phyloP scores from a whole-genome alignment of 2,329 filamentous ascomycete genomes.

The Penicillium oxalicum region DNA sequence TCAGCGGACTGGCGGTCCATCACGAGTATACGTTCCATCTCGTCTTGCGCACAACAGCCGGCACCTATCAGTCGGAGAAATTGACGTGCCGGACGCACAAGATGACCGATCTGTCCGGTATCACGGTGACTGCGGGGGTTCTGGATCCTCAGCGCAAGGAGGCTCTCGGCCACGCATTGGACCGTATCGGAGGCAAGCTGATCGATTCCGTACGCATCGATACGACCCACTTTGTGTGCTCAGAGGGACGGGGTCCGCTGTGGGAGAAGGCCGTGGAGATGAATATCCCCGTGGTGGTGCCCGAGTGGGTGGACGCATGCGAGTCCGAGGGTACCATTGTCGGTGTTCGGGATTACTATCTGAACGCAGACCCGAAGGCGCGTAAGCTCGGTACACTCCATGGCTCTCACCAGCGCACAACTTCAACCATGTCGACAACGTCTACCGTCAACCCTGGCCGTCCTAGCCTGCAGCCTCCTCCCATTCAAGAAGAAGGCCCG shows the following conservation, averaged over 20 bases:
- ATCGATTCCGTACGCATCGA: constrained; percentile 89
- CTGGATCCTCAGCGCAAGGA: constrained; percentile 69
- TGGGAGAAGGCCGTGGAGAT: constrained; percentile 98
- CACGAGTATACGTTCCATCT: constrained; percentile 94
- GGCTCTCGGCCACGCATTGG: constrained; percentile 66
- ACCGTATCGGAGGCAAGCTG: constrained; percentile 86
- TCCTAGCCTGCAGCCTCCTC: constrained; percentile 21
- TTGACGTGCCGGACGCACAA: constrained; percentile 88
- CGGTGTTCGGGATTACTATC: constrained; percentile 90
- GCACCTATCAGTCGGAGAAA: constrained; percentile 77
- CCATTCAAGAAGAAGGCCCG: constrained; percentile 18
- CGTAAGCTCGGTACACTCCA: constrained; percentile 44
- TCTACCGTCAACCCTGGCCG: constrained; percentile 22
- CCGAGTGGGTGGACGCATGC: constrained; percentile 97
- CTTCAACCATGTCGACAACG: constrained; percentile 23
- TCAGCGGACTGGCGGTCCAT: constrained; percentile 91
- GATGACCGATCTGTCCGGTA: constrained; percentile 94
- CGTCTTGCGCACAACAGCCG: constrained; percentile 82
- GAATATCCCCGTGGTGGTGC: constrained; percentile 94
- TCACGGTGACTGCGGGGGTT: constrained; percentile 88
- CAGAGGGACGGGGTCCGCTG: constrained; percentile 76
- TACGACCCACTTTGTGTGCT: constrained; percentile 97
- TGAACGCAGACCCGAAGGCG: constrained; percentile 71
- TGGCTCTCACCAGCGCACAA: constrained; percentile 29
- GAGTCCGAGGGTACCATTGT: constrained; percentile 88